Evolutionary conservation across 2,329 filamentous ascomycete genomes (phyloP).

Genomic region (Dothistroma septosporum): DNA sequence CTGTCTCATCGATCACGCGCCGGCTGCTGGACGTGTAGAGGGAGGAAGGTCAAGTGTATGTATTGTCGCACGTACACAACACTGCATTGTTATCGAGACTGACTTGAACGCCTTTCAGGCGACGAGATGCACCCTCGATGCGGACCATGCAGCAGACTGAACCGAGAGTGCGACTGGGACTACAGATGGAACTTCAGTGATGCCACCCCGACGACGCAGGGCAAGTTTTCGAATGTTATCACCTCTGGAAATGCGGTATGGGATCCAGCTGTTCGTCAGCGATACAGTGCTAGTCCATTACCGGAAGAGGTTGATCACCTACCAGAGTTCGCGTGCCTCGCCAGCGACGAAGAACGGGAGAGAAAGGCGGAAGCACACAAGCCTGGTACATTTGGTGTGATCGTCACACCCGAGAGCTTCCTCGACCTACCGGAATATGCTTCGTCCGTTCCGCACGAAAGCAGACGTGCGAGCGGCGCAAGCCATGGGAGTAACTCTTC

Average conservation of each 20-base stretch:
- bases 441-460: constrained; percentile 25
- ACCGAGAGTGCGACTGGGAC: constrained; percentile 56
- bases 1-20: constrained; percentile 52
- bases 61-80: constrained; percentile 36
- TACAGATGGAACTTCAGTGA: constrained; percentile 45
- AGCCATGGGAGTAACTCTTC: constrained; percentile 13
- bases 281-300: constrained; percentile 7
- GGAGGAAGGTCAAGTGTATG: constrained; percentile 44
- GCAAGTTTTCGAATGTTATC: constrained; percentile 42
- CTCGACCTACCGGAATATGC: constrained; percentile 50
- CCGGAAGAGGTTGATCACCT: constrained; percentile 43
- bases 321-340: constrained; percentile 51
- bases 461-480: constrained; percentile 30
- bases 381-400: constrained; percentile 55
- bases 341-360: constrained; percentile 56
- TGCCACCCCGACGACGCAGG: constrained; percentile 32
- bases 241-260: constrained; percentile 52
- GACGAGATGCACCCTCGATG: constrained; percentile 17
- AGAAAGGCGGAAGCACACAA: constrained; percentile 49
- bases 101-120: not conserved
- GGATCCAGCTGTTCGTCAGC: constrained; percentile 39
- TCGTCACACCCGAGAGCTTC: constrained; percentile 54
- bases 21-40: constrained; percentile 47
- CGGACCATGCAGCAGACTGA: constrained; percentile 52
- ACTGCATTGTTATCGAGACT: not conserved